Evolutionary conservation across 345 rosid genomes (phyloP).

Genomic region (Combretum micranthum): DNA sequence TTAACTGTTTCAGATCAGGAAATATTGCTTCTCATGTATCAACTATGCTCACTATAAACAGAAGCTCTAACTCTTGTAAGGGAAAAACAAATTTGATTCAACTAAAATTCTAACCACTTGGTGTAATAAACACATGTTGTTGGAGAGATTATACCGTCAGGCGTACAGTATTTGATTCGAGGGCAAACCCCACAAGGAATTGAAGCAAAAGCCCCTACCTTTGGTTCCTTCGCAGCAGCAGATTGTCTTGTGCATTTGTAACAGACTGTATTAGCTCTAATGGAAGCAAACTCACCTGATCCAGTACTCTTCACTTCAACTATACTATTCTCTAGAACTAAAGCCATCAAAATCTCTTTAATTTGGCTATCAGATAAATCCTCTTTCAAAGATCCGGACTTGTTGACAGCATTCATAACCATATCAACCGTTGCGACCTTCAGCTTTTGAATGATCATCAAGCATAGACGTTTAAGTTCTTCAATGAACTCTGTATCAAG

Average conservation of each 20-base stretch:
- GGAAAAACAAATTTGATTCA: not conserved
- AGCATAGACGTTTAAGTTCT: conserved; percentile 32
- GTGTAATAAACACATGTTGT: conserved; percentile 47
- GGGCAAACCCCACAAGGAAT: conserved; percentile 90
- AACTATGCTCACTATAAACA: no score
- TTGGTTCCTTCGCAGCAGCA: conserved; percentile 28
- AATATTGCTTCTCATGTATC: no score
- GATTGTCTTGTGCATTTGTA: conserved; percentile 30
- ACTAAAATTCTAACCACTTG: conserved; percentile 72
- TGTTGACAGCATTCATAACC: conserved; percentile 24
- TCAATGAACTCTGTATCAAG: conserved; percentile 42
- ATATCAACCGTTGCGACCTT: conserved; percentile 49
- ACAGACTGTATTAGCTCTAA: conserved; percentile 45
- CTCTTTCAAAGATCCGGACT: conserved; percentile 20
- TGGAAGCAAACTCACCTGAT: conserved; percentile 35
- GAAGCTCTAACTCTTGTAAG: no score
- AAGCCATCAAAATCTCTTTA: conserved; percentile 50
- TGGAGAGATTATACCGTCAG: conserved; percentile 66
- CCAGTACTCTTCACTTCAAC: conserved; percentile 63
- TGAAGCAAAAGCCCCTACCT: conserved; percentile 49
- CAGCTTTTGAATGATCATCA: conserved; percentile 17
- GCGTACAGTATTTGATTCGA: conserved; percentile 44
- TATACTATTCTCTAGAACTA: conserved; percentile 61
- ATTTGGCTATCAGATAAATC: conserved; percentile 34
- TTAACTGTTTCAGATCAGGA: no score